Conservation (phyloP, 176 grass and related monocot genomes). For the Puccinellia tenuiflora region DNA sequence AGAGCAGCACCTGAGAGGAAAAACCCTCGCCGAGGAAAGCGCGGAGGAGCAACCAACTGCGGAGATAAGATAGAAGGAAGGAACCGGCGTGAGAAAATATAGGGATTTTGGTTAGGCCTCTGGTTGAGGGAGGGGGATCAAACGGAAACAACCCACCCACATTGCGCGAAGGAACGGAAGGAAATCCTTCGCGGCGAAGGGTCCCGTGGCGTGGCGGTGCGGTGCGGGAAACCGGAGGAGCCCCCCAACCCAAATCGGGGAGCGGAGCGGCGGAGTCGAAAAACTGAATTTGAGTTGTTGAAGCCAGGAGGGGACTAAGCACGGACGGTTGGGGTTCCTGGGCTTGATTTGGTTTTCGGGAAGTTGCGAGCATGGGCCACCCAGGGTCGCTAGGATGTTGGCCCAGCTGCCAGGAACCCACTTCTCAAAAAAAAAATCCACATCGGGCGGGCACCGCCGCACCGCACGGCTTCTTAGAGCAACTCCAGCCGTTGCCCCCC, state of each 20-base stretch:
- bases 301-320: not conserved
- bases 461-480: too few relatives aligned
- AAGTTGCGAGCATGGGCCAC: too few relatives aligned
- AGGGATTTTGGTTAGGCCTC: not conserved
- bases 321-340: not conserved
- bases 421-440: too few relatives aligned
- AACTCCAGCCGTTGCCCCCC: too few relatives aligned
- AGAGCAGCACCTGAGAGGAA: not conserved
- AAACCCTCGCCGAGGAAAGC: not conserved
- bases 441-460: too few relatives aligned
- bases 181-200: not conserved
- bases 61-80: not conserved
- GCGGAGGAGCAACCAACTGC: not conserved
- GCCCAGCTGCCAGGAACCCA: too few relatives aligned
- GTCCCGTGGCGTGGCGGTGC: not conserved
- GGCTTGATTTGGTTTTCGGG: not conserved
- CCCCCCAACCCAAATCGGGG: not conserved
- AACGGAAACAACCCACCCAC: not conserved
- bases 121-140: not conserved
- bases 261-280: not conserved
- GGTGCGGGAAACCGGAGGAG: not conserved
- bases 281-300: not conserved
- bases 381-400: too few relatives aligned
- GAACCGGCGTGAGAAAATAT: not conserved
- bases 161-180: not conserved